phyloP scores from a whole-genome alignment of 352 stramenopile genomes.

The Globisporangium spiculum region DNA sequence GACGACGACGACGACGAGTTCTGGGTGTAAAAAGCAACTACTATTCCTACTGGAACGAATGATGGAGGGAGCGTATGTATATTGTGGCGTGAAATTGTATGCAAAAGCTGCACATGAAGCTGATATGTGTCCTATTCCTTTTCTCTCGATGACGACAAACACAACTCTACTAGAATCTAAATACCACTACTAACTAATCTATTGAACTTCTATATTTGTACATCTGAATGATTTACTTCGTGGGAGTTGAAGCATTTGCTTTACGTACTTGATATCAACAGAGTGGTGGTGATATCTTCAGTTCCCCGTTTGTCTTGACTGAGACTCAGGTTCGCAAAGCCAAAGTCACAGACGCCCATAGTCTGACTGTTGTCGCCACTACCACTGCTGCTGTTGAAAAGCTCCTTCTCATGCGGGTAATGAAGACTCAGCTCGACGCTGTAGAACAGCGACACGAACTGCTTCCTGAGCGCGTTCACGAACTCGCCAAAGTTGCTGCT shows the following conservation, averaged over 20 bases:
- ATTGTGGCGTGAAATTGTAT: neutral
- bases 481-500: neutral
- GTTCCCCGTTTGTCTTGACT: neutral
- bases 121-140: neutral
- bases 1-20: conserved; percentile 17
- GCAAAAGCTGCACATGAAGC: neutral
- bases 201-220: neutral
- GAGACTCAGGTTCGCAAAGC: neutral
- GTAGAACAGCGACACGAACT: neutral
- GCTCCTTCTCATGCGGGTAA: conserved; percentile 6
- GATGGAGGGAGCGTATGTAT: neutral
- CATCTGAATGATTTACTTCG: neutral
- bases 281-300: neutral
- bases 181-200: neutral
- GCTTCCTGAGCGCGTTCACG: neutral
- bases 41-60: neutral
- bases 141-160: neutral
- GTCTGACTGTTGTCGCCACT: too few species aligned
- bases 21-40: conserved; percentile 3
- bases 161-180: conserved; percentile 6
- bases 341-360: neutral
- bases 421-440: conserved; percentile 9
- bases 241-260: neutral
- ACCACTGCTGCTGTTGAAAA: neutral
- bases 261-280: neutral